Evolutionary conservation across 495 filamentous ascomycete genomes (phyloP).

Genomic region (Emericellopsis terricola): DNA sequence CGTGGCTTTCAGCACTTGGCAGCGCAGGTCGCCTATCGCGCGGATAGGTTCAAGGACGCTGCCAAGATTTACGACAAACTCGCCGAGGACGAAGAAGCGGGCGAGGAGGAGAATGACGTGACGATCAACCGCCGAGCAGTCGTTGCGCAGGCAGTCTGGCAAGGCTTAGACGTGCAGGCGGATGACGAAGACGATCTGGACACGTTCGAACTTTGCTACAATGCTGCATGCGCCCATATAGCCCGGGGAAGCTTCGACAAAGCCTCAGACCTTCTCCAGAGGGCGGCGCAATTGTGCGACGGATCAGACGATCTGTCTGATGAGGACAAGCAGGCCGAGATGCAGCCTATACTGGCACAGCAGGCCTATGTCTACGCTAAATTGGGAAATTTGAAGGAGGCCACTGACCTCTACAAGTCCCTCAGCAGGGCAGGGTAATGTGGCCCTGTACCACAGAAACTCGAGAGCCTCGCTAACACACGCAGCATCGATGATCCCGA

Average conservation of each 20-base stretch:
- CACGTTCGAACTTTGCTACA: constrained; percentile 85
- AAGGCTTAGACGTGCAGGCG: constrained; percentile 21
- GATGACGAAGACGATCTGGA: constrained; percentile 56
- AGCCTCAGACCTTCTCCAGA: constrained; percentile 61
- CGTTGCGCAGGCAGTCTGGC: constrained; percentile 78
- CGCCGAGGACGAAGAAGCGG: constrained; percentile 20
- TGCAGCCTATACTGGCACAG: constrained; percentile 74
- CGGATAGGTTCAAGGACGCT: constrained; percentile 62
- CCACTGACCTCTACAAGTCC: constrained; percentile 42
- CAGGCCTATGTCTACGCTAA: constrained; percentile 62
- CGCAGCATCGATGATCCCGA: background rate
- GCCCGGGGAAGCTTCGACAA: constrained; percentile 59
- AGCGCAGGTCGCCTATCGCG: constrained; percentile 75
- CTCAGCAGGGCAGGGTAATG: too few species aligned
- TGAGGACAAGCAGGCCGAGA: constrained; percentile 66
- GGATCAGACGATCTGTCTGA: constrained; percentile 65
- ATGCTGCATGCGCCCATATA: constrained; percentile 75
- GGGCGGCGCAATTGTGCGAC: constrained; percentile 75
- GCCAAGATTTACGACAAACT: constrained; percentile 52
- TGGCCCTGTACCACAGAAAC: too few species aligned
- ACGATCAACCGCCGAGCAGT: constrained; percentile 69
- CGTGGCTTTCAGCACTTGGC: constrained; percentile 59
- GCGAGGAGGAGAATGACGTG: constrained; percentile 69
- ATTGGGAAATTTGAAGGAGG: constrained; percentile 58
- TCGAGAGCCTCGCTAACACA: too few species aligned